These are phyloP conservation scores for Umbelopsis ramanniana DNA, from an alignment of 192 early-diverging fungal genomes.

Conservation along the genomic window DNA sequence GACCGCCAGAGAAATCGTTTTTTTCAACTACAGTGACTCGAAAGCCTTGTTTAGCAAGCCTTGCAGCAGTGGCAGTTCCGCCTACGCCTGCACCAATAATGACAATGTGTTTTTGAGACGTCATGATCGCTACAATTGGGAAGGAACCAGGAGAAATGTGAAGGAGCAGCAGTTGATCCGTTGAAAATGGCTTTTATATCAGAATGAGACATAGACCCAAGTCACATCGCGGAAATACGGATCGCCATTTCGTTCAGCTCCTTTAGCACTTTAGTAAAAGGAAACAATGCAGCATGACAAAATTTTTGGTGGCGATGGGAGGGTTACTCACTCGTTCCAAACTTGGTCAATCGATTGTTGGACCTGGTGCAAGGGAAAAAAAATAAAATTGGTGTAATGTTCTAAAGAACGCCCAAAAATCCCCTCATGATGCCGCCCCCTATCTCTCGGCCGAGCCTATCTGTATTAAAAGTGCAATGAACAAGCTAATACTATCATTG, in stretches of 20 bases:
- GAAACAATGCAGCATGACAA: neutral
- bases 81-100: conserved; percentile 61
- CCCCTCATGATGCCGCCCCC: no score
- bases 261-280: neutral
- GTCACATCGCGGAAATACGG: conserved; percentile 8
- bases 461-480: no score
- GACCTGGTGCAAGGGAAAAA: neutral
- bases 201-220: neutral
- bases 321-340: neutral
- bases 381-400: neutral
- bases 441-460: no score
- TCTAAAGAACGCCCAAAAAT: neutral
- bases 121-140: conserved; percentile 13
- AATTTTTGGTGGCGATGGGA: neutral
- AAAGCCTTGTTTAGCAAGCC: conserved; percentile 47
- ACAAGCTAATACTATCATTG: no score
- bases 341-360: neutral
- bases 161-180: neutral
- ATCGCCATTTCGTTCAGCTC: neutral
- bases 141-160: neutral
- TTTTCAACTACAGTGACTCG: conserved; percentile 53
- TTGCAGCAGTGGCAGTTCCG: conserved; percentile 56
- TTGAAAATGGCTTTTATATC: neutral
- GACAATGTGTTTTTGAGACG: conserved; percentile 42
- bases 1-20: conserved; percentile 54